Conservation (phyloP, 345 rosid species). For the Citrus sp. region DNA sequence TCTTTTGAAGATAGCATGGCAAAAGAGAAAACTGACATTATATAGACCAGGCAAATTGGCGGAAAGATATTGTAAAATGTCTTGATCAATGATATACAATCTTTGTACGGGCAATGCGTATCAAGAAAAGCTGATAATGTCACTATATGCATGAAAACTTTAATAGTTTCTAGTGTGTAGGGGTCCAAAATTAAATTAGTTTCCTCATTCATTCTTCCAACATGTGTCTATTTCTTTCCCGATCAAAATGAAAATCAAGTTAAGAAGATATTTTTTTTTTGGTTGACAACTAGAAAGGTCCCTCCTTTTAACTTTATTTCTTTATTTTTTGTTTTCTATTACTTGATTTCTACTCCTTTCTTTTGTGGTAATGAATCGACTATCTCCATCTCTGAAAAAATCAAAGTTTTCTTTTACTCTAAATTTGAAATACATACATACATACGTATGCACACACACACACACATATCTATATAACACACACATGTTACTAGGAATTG, state of each 20-base stretch:
- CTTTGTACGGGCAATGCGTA: not conserved
- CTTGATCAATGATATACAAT: not conserved
- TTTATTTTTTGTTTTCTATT: too few relatives aligned
- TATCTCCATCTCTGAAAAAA: too few relatives aligned
- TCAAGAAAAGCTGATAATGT: not conserved
- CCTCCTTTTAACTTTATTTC: not conserved
- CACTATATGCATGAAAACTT: not conserved
- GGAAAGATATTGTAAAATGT: not conserved
- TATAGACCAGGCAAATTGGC: not conserved
- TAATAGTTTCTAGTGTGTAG: not conserved
- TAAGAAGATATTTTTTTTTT: too few relatives aligned
- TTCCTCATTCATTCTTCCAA: not conserved
- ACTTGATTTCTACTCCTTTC: too few relatives aligned
- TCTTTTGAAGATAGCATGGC: not conserved
- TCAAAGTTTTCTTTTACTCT: too few relatives aligned
- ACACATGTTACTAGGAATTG: too few relatives aligned
- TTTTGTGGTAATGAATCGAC: too few relatives aligned
- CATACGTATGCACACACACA: accelerated
- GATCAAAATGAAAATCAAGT: not conserved
- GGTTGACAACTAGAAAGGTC: constrained; percentile 2
- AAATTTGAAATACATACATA: too few relatives aligned
- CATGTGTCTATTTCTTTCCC: too few relatives aligned
- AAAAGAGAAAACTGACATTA: not conserved
- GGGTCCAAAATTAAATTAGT: not conserved
- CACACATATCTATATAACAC: too few relatives aligned